phyloP scores from a whole-genome alignment of 2,329 filamentous ascomycete species.

The Apiospora marii region DNA sequence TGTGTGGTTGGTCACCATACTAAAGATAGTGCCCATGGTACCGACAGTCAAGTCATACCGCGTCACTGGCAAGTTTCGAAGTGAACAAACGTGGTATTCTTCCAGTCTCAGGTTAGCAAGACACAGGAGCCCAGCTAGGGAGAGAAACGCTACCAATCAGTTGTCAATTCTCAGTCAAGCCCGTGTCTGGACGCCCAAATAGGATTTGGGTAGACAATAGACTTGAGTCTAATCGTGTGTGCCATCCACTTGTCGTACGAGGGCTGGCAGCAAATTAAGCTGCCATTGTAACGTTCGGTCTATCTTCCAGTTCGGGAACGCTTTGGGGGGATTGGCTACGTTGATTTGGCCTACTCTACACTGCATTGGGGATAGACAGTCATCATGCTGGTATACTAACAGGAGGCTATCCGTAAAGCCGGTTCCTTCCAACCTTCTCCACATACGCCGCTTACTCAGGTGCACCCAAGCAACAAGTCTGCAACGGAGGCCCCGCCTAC shows the following conservation, averaged over 20 bases:
- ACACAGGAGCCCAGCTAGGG: not conserved
- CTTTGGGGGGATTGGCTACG: not conserved
- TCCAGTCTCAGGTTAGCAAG: not conserved
- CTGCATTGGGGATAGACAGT: not conserved
- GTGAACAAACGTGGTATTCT: not conserved
- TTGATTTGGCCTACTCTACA: not conserved
- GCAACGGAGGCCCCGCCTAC: not conserved
- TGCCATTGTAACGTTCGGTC: not conserved
- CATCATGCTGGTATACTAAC: not conserved
- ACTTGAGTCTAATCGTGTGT: not conserved
- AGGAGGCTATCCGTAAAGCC: slow-evolving; percentile 1
- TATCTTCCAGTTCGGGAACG: not conserved
- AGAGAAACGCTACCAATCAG: not conserved
- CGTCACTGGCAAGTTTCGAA: not conserved
- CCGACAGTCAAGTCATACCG: not conserved
- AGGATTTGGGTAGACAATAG: not conserved
- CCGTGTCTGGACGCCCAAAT: not conserved
- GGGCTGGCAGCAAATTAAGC: not conserved
- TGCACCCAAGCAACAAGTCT: not conserved
- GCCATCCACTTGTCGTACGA: not conserved
- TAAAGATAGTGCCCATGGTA: not conserved
- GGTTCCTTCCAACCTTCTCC: not conserved
- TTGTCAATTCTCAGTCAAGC: not conserved
- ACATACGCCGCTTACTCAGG: not conserved
- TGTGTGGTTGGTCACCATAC: not conserved